A percentile compares a stretch with the other conserved stretches of the same genome.
Evolutionary conservation across 306 rosid genomes (phyloP).

Genomic region (Medicago ruthenica): DNA sequence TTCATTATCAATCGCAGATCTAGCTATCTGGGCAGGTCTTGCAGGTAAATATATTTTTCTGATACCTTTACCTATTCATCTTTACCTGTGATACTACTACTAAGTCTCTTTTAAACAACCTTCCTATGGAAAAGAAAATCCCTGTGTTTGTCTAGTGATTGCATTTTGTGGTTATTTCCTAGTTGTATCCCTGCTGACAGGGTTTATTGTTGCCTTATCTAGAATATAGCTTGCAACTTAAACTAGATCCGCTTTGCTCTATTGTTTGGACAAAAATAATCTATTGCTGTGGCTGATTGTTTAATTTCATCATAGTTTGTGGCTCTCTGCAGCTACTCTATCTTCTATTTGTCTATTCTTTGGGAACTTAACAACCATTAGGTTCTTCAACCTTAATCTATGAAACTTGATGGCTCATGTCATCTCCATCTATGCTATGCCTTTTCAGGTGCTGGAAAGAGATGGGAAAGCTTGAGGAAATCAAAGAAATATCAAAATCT

Average conservation of each 20-base stretch:
- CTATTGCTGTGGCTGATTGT: not conserved
- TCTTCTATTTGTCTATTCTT: constrained; percentile 13
- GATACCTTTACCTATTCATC: constrained; percentile 10
- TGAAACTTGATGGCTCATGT: constrained; percentile 21
- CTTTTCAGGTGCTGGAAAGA: constrained; percentile 73
- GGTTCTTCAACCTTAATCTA: constrained; percentile 3
- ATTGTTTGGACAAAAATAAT: constrained; percentile 1
- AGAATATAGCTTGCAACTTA: not conserved
- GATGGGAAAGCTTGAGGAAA: constrained; percentile 97
- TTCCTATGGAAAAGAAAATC: constrained; percentile 21
- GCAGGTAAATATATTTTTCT: constrained; percentile 59
- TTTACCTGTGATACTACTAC: not conserved
- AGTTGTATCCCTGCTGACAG: not conserved
- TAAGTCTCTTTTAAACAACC: constrained; percentile 6
- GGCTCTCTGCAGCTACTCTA: not conserved
- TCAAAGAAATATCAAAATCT: constrained; percentile 84
- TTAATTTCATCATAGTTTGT: not conserved
- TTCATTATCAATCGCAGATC: constrained; percentile 78
- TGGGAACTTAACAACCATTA: constrained; percentile 17
- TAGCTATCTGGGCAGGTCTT: constrained; percentile 88
- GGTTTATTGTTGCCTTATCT: constrained; percentile 2
- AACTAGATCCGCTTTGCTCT: not conserved
- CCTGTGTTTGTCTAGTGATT: not conserved
- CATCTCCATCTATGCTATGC: constrained; percentile 18
- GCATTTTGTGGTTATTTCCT: constrained; percentile 26